Conservation (phyloP, 2,329 filamentous ascomycete species). For the Ophiostoma sp. region DNA sequence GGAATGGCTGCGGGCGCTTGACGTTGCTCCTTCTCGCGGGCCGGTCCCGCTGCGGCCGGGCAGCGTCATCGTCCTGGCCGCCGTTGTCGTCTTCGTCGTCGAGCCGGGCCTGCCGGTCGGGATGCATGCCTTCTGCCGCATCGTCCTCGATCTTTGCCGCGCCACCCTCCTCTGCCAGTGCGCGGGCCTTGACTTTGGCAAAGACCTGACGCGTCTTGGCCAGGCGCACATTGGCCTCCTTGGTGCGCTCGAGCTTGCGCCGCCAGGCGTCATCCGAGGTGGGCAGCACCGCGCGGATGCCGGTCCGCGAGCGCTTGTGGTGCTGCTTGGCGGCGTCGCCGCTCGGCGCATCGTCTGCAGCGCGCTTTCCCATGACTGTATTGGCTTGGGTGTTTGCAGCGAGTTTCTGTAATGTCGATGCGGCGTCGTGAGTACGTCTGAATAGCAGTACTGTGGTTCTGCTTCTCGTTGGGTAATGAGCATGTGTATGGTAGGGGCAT, state of each 20-base stretch:
- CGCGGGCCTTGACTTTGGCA: constrained; percentile 70
- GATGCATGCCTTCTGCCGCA: constrained; percentile 32
- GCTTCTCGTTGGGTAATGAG: too few species aligned
- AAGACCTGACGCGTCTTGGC: constrained; percentile 92
- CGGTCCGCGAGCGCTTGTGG: constrained; percentile 22
- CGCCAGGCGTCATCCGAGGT: constrained; percentile 26
- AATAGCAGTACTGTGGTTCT: too few species aligned
- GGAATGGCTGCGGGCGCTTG: constrained; percentile 21
- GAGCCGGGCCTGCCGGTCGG: constrained; percentile 39
- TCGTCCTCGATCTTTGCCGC: constrained; percentile 25
- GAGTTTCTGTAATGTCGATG: not conserved
- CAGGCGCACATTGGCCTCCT: constrained; percentile 80
- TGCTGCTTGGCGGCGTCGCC: constrained; percentile 12
- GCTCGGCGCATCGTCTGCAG: constrained; percentile 10
- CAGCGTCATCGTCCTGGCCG: not conserved
- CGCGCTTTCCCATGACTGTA: constrained; percentile 17
- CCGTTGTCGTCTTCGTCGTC: constrained; percentile 29
- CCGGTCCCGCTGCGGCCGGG: not conserved
- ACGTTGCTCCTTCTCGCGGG: too few species aligned
- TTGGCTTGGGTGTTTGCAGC: not conserved
- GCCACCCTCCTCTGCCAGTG: constrained; percentile 16
- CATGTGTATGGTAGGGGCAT: too few species aligned
- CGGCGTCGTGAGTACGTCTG: too few species aligned
- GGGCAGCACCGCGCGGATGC: constrained; percentile 23
- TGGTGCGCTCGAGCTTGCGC: constrained; percentile 53